Evolutionary conservation across 2,329 filamentous ascomycete genomes (phyloP).

Genomic region (Rosellinia necatrix): DNA sequence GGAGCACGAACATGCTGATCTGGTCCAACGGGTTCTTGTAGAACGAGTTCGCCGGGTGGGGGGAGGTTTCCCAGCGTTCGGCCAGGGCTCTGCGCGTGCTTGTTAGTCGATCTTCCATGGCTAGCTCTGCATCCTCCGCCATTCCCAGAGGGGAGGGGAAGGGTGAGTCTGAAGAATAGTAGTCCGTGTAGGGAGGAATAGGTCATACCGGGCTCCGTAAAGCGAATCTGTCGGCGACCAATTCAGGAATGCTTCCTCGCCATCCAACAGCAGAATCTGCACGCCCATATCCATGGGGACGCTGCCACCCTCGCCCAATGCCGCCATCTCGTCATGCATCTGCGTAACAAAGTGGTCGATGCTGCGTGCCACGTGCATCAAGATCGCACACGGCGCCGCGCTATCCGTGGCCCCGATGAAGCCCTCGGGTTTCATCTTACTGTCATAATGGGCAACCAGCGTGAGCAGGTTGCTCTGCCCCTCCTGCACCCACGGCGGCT

Average conservation of each 20-base stretch:
- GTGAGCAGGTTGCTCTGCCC: constrained; percentile 76
- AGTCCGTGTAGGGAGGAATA: neutral
- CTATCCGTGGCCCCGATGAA: constrained; percentile 88
- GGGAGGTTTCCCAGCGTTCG: constrained; percentile 68
- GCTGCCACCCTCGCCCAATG: constrained; percentile 53
- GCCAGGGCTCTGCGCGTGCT: constrained; percentile 62
- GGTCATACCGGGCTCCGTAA: constrained; percentile 70
- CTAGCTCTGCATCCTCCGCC: no score
- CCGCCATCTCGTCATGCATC: constrained; percentile 74
- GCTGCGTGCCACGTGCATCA: constrained; percentile 75
- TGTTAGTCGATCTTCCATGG: constrained; percentile 9
- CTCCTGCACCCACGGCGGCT: constrained; percentile 73
- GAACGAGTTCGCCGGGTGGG: constrained; percentile 69
- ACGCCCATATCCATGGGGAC: constrained; percentile 73
- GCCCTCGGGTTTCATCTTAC: constrained; percentile 70
- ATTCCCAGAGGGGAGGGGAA: no score
- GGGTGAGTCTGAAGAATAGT: neutral
- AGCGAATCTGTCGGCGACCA: constrained; percentile 78
- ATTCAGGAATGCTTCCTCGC: constrained; percentile 75
- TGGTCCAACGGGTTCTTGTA: constrained; percentile 72
- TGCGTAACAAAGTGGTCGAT: constrained; percentile 73
- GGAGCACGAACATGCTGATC: constrained; percentile 75
- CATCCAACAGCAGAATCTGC: constrained; percentile 80
- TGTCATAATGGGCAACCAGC: constrained; percentile 84
- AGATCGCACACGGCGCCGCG: constrained; percentile 81